Conservation (phyloP, 116 monocot genomes). For the Cymodocea nodosa region DNA sequence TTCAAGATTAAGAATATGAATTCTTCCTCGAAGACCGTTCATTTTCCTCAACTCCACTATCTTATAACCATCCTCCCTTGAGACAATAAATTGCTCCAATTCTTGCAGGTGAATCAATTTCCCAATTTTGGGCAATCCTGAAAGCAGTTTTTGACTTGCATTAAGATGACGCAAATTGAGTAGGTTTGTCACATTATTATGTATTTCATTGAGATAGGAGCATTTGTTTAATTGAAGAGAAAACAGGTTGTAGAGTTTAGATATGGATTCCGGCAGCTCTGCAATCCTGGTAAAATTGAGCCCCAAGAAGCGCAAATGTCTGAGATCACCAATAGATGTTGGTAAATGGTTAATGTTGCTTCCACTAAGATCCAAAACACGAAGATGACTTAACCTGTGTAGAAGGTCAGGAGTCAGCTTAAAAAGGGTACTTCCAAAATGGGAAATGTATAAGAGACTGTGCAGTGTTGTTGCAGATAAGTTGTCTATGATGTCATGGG, state of each 20-base stretch:
- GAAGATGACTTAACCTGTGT: not conserved
- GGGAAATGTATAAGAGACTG: not conserved
- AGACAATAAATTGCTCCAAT: conserved; percentile 8
- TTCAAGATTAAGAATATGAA: conserved; percentile 9
- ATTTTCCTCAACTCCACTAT: conserved; percentile 11
- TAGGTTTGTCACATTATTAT: conserved; percentile 10
- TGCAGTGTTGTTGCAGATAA: not conserved
- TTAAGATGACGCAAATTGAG: conserved; percentile 14
- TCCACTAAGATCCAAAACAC: conserved; percentile 11
- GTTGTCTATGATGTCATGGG: not conserved
- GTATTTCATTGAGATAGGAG: not conserved
- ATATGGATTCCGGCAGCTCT: conserved; percentile 11
- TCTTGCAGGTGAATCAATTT: conserved; percentile 12
- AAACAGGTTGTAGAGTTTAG: conserved; percentile 18
- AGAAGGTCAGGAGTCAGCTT: not conserved
- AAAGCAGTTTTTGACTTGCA: not conserved
- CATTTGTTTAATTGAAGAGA: not conserved
- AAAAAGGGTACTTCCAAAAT: not conserved
- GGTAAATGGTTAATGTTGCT: conserved; percentile 10
- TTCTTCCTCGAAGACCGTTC: conserved; percentile 10
- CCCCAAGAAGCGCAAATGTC: conserved; percentile 16
- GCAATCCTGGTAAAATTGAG: conserved; percentile 5
- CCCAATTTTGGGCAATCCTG: conserved; percentile 10
- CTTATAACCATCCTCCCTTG: not conserved
- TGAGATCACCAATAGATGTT: conserved; percentile 11